Percentiles rank a stretch among this genome's conserved stretches.
Conservation (phyloP, 2,329 filamentous ascomycete genomes). For the Mollisia scopiformis region DNA sequence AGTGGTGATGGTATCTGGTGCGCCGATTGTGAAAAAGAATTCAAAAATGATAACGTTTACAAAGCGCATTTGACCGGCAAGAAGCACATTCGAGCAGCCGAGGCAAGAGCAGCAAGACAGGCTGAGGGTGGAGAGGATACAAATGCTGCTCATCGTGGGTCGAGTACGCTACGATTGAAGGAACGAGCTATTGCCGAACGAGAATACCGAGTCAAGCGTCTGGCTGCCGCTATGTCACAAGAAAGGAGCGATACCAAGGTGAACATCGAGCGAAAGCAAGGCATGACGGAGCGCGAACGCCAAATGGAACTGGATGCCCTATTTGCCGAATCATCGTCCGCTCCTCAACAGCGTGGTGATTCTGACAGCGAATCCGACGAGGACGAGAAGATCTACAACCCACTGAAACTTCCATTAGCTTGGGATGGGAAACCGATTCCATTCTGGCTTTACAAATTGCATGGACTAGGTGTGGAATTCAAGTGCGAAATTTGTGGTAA, state of each 20-base stretch:
- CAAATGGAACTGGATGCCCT: slow-evolving; percentile 92
- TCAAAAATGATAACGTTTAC: slow-evolving; percentile 94
- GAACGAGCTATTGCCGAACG: slow-evolving; percentile 89
- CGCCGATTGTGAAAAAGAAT: slow-evolving; percentile 89
- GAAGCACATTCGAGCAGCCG: slow-evolving; percentile 87
- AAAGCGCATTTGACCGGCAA: slow-evolving; percentile 86
- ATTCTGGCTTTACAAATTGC: slow-evolving; percentile 97
- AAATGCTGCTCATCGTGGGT: slow-evolving; percentile 33
- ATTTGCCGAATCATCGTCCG: slow-evolving; percentile 59
- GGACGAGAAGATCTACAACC: slow-evolving; percentile 92
- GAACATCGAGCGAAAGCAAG: slow-evolving; percentile 94
- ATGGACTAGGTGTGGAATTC: slow-evolving; percentile 93
- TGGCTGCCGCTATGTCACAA: slow-evolving; percentile 81
- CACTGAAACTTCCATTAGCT: slow-evolving; percentile 89
- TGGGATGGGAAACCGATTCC: slow-evolving; percentile 99
- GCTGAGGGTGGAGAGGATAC: slow-evolving; percentile 39
- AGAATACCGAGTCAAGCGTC: slow-evolving; percentile 79
- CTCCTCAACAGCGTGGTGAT: slow-evolving; percentile 43
- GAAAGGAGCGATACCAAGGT: slow-evolving; percentile 88
- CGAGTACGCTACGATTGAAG: slow-evolving; percentile 62
- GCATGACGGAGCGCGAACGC: slow-evolving; percentile 95
- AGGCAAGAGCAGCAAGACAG: slow-evolving; percentile 58
- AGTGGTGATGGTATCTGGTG: slow-evolving; percentile 78
- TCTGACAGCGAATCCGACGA: slow-evolving; percentile 74
- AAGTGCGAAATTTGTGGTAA: slow-evolving; percentile 97